Evolutionary conservation across 1,284 basidiomycete genomes (phyloP).

Genomic region (Leccinum huronense): DNA sequence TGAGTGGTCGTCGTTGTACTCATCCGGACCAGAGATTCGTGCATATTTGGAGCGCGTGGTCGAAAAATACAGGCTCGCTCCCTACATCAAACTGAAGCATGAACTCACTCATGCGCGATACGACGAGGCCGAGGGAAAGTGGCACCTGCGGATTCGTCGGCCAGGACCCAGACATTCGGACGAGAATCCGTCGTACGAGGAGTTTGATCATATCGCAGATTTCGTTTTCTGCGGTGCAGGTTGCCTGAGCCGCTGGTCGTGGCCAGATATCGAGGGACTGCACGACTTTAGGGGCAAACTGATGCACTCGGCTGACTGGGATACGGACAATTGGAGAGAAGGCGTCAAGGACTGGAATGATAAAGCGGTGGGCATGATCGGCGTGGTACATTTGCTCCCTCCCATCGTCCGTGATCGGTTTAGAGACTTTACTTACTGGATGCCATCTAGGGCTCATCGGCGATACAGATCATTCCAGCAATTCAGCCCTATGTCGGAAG

Average conservation of each 20-base stretch:
- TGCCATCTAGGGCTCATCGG: conserved; percentile 57
- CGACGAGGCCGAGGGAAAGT: conserved; percentile 50
- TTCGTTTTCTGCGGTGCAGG: conserved; percentile 55
- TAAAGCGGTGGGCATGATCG: conserved; percentile 60
- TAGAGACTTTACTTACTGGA: not conserved
- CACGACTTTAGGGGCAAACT: conserved; percentile 49
- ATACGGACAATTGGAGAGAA: conserved; percentile 46
- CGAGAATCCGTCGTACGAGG: conserved; percentile 34
- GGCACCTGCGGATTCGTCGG: conserved; percentile 51
- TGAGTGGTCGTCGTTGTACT: conserved; percentile 61
- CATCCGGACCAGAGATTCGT: conserved; percentile 56
- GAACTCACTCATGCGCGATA: conserved; percentile 51
- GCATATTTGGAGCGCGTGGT: conserved; percentile 53
- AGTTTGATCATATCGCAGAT: conserved; percentile 52
- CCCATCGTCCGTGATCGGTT: not conserved
- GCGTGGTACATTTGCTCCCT: conserved; percentile 43
- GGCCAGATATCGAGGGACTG: conserved; percentile 59
- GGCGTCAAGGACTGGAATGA: conserved; percentile 50
- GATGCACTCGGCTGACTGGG: conserved; percentile 59
- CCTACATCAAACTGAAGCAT: conserved; percentile 54
- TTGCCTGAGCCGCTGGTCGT: conserved; percentile 51
- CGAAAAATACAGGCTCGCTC: conserved; percentile 56
- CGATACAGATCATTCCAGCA: conserved; percentile 60
- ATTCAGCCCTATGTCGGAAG: conserved; percentile 53
- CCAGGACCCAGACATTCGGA: conserved; percentile 22